Conservation (phyloP, 1,139 yeast genomes). For the Hyphopichia fennica region DNA sequence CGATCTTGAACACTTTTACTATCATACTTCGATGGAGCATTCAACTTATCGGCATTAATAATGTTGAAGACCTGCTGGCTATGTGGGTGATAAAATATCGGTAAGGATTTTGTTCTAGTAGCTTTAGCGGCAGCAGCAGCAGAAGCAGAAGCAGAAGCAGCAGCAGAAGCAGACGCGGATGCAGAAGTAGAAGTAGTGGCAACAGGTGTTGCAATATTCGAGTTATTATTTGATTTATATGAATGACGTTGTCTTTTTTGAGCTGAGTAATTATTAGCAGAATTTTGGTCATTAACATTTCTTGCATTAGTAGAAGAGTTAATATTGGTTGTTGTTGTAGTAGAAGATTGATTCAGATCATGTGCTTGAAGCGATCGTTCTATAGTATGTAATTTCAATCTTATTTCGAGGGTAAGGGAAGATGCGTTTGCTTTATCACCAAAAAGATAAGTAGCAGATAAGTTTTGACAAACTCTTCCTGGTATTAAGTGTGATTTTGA, state of each 20-base stretch:
- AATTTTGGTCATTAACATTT: slow-evolving; percentile 10
- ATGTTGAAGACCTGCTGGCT: slow-evolving; percentile 42
- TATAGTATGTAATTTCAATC: slow-evolving; percentile 55
- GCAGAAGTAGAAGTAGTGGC: slow-evolving; percentile 8
- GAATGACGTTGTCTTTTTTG: slow-evolving; percentile 18
- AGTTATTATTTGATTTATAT: neutral
- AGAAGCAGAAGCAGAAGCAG: slow-evolving; percentile 14
- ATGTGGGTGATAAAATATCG: slow-evolving; percentile 49
- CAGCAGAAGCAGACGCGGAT: neutral
- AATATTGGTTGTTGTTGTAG: slow-evolving; percentile 8
- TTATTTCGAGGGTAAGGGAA: slow-evolving; percentile 63
- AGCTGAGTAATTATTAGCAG: slow-evolving; percentile 57
- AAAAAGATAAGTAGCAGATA: slow-evolving; percentile 52
- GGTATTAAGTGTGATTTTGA: slow-evolving; percentile 47
- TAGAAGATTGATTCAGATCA: neutral
- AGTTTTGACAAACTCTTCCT: slow-evolving; percentile 71
- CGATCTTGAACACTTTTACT: slow-evolving; percentile 45
- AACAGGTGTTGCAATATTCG: neutral
- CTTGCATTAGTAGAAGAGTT: neutral
- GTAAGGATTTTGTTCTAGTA: slow-evolving; percentile 64
- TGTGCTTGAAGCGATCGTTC: slow-evolving; percentile 13
- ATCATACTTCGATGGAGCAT: slow-evolving; percentile 39
- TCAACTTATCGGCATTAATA: slow-evolving; percentile 44
- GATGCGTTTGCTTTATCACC: slow-evolving; percentile 42
- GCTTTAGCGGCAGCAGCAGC: slow-evolving; percentile 47